Percentiles rank a stretch among this genome's conserved stretches.
Conservation (phyloP, 1,284 basidiomycete genomes). For the Athelia sp. region DNA sequence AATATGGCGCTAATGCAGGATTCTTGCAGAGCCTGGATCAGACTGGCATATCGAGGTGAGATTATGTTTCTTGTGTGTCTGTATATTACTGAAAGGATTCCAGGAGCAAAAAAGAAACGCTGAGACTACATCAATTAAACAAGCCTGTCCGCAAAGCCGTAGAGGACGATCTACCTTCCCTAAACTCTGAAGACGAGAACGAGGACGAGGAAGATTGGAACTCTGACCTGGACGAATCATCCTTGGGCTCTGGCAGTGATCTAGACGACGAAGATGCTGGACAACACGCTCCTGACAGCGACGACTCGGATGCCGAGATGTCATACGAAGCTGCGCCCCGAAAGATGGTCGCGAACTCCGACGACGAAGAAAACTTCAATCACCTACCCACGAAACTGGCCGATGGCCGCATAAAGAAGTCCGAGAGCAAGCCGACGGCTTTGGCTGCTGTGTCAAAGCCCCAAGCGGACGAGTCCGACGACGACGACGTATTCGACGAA, state of each 20-base stretch:
- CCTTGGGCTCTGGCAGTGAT: slow-evolving; percentile 8
- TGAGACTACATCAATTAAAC: slow-evolving; percentile 54
- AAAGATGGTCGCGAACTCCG: slow-evolving; percentile 38
- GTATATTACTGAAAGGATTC: slow-evolving; percentile 5
- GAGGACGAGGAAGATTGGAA: slow-evolving; percentile 45
- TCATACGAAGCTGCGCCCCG: slow-evolving; percentile 62
- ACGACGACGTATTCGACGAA: slow-evolving; percentile 30
- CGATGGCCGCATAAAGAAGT: slow-evolving; percentile 69
- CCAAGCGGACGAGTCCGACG: slow-evolving; percentile 35
- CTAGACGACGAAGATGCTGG: slow-evolving; percentile 26
- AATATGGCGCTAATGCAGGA: slow-evolving; percentile 48
- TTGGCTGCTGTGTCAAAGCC: slow-evolving; percentile 21
- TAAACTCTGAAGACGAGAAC: slow-evolving; percentile 57
- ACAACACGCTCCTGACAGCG: slow-evolving; percentile 16
- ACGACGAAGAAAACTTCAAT: slow-evolving; percentile 49
- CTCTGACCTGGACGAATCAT: slow-evolving; percentile 24
- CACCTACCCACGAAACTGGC: slow-evolving; percentile 84
- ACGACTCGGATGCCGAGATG: slow-evolving; percentile 66
- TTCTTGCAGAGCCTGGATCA: slow-evolving; percentile 66
- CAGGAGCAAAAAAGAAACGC: slow-evolving; percentile 78
- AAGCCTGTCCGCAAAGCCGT: slow-evolving; percentile 49
- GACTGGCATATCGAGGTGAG: slow-evolving; percentile 68
- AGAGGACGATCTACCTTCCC: slow-evolving; percentile 57
- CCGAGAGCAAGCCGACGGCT: slow-evolving; percentile 36
- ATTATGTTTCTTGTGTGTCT: slow-evolving; percentile 5